Evolutionary conservation across 2,329 filamentous ascomycete genomes (phyloP).

Genomic region (Knoxdaviesia proteae): DNA sequence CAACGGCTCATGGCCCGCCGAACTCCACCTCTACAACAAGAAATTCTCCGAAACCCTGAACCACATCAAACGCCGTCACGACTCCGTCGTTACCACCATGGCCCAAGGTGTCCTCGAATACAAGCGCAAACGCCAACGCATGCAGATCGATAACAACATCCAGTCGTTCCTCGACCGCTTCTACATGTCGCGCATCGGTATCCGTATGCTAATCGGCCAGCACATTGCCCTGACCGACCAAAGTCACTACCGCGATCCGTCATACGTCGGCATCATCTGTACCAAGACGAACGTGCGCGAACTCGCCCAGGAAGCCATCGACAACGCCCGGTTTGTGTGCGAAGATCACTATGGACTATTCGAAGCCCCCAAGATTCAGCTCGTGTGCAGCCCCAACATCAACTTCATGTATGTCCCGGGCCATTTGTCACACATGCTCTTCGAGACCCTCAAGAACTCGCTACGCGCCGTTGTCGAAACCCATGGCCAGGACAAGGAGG

Average conservation of each 20-base stretch:
- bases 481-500: constrained; percentile 84
- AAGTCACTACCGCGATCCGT: constrained; percentile 68
- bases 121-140: constrained; percentile 85
- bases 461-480: constrained; percentile 89
- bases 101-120: constrained; percentile 96
- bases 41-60: constrained; percentile 76
- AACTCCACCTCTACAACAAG: constrained; percentile 84
- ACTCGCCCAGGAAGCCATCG: constrained; percentile 88
- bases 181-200: constrained; percentile 98
- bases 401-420: constrained; percentile 99
- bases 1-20: constrained; percentile 82
- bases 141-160: constrained; percentile 96
- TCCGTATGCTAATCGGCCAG: constrained; percentile 96
- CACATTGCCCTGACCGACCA: constrained; percentile 95
- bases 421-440: constrained; percentile 98
- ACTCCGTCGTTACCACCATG: constrained; percentile 93
- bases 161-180: constrained; percentile 96
- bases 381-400: constrained; percentile 83
- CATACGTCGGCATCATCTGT: constrained; percentile 96
- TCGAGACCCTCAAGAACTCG: constrained; percentile 97
- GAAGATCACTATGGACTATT: constrained; percentile 97
- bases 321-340: constrained; percentile 96
- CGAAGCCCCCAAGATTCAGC: constrained; percentile 86
- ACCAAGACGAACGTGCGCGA: constrained; percentile 95
- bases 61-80: constrained; percentile 87